A percentile compares a stretch with the other conserved stretches of the same genome.
These are phyloP conservation scores for Sporothrix dimorphospora DNA, from an alignment of 2,329 filamentous ascomycete genomes.

Conservation along the genomic window DNA sequence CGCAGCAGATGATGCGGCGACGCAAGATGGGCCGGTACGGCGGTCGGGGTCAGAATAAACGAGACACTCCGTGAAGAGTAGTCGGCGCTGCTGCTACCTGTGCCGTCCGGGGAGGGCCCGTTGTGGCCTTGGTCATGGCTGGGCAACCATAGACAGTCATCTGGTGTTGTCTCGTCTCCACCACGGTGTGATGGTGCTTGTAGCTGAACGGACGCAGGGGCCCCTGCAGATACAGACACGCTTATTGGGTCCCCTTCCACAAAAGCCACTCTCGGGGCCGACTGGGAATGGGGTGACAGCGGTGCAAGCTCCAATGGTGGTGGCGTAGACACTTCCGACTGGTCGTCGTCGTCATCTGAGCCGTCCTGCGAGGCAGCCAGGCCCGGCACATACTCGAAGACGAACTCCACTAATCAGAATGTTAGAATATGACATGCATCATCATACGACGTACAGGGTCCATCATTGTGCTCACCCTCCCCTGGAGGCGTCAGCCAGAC, in stretches of 20 bases:
- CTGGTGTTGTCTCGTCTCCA: not conserved
- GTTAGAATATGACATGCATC: too few relatives aligned
- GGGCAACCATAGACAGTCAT: not conserved
- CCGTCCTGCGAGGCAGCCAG: not conserved
- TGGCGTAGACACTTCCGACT: slow-evolving; percentile 10
- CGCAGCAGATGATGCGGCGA: not conserved
- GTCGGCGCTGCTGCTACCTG: not conserved
- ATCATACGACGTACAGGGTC: too few relatives aligned
- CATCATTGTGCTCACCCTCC: too few relatives aligned
- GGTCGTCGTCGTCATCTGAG: slow-evolving; percentile 5
- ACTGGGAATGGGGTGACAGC: not conserved
- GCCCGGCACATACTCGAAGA: slow-evolving; percentile 17
- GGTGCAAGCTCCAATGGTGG: not conserved
- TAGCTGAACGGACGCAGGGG: not conserved
- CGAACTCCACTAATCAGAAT: slow-evolving; percentile 26
- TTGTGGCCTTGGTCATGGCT: not conserved
- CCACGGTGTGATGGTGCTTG: not conserved
- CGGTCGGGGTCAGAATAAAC: slow-evolving; percentile 4
- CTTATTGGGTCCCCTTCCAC: not conserved
- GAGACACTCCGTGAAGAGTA: slow-evolving; percentile 12
- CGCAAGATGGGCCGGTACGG: not conserved
- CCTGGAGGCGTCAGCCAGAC: slow-evolving; percentile 18
- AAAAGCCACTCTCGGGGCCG: not conserved
- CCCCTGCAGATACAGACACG: not conserved
- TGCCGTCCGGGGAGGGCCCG: not conserved